These are phyloP conservation scores for Breynia disticha DNA, from an alignment of 441 rosid genomes.

Conservation along the genomic window DNA sequence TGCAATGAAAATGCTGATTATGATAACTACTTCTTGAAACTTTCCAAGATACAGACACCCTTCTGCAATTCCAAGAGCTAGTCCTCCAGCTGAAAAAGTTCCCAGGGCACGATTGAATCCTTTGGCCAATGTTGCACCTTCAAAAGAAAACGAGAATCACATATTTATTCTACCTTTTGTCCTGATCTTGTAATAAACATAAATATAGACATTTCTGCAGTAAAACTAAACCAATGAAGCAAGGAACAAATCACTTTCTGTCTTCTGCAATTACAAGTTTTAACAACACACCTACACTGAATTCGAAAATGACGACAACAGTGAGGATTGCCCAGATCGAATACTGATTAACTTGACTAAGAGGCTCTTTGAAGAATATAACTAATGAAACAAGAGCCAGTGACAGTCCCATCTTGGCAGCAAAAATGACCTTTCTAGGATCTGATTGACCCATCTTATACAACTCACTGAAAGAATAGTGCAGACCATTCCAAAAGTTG, in stretches of 20 bases:
- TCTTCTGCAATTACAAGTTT: too few relatives aligned
- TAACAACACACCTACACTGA: constrained; percentile 49
- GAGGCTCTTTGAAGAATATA: constrained; percentile 56
- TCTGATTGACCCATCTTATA: constrained; percentile 76
- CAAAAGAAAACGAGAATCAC: not conserved
- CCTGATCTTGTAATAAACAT: too few relatives aligned
- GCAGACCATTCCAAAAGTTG: constrained; percentile 26
- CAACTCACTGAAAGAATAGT: constrained; percentile 19
- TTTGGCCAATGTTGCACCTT: constrained; percentile 51
- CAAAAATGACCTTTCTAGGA: constrained; percentile 59
- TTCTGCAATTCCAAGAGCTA: constrained; percentile 80
- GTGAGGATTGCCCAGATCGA: constrained; percentile 91
- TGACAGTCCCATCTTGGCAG: constrained; percentile 71
- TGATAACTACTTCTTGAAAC: constrained; percentile 42
- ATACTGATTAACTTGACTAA: constrained; percentile 43
- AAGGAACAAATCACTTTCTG: not conserved
- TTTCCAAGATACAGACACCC: constrained; percentile 40
- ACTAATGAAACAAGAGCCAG: constrained; percentile 49
- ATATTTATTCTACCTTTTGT: not conserved
- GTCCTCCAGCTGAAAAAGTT: constrained; percentile 69
- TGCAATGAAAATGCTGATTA: constrained; percentile 69
- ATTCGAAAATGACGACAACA: constrained; percentile 84
- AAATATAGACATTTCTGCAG: too few relatives aligned
- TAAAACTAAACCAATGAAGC: too few relatives aligned
- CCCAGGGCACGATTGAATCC: constrained; percentile 90